A percentile compares a stretch with the other conserved stretches of the same genome.
Evolutionary conservation across 2,329 filamentous ascomycete genomes (phyloP).

Genomic region (Setomelanomma holmii): DNA sequence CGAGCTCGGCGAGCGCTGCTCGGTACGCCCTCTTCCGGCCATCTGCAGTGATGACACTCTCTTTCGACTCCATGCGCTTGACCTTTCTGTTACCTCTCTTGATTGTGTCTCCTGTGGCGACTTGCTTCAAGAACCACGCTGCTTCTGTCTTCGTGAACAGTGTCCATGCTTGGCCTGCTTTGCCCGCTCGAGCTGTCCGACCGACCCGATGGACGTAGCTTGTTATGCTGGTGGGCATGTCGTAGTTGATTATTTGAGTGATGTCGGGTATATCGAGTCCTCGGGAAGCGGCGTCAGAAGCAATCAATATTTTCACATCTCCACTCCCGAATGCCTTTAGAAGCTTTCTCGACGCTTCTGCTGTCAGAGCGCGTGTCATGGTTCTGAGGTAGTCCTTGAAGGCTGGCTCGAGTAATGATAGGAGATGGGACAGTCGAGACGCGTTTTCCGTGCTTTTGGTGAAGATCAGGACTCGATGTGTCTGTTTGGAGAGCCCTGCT

Average conservation of each 20-base stretch:
- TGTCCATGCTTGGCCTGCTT: constrained; percentile 81
- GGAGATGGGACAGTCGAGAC: constrained; percentile 81
- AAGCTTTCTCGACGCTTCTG: constrained; percentile 71
- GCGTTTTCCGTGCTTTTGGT: constrained; percentile 90
- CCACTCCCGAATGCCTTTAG: constrained; percentile 70
- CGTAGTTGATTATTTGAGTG: constrained; percentile 91
- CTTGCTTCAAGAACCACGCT: constrained; percentile 89
- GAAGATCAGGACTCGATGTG: constrained; percentile 73
- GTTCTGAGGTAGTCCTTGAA: constrained; percentile 68
- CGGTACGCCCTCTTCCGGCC: constrained; percentile 53
- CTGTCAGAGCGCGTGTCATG: constrained; percentile 80
- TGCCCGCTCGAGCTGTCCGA: constrained; percentile 83
- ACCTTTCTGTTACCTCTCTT: constrained; percentile 55
- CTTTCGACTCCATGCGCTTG: constrained; percentile 53
- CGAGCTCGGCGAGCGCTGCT: constrained; percentile 66
- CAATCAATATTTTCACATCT: constrained; percentile 77
- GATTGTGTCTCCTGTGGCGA: constrained; percentile 66
- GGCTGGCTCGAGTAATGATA: constrained; percentile 70
- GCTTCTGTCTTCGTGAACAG: constrained; percentile 82
- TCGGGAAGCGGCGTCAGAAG: constrained; percentile 90
- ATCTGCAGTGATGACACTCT: constrained; percentile 50
- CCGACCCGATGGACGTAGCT: constrained; percentile 93
- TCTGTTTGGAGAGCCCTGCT: constrained; percentile 28
- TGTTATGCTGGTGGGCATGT: constrained; percentile 80
- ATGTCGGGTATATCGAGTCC: constrained; percentile 84